Evolutionary conservation across 2,329 filamentous ascomycete genomes (phyloP).

Genomic region (Calonectria hongkongensis): DNA sequence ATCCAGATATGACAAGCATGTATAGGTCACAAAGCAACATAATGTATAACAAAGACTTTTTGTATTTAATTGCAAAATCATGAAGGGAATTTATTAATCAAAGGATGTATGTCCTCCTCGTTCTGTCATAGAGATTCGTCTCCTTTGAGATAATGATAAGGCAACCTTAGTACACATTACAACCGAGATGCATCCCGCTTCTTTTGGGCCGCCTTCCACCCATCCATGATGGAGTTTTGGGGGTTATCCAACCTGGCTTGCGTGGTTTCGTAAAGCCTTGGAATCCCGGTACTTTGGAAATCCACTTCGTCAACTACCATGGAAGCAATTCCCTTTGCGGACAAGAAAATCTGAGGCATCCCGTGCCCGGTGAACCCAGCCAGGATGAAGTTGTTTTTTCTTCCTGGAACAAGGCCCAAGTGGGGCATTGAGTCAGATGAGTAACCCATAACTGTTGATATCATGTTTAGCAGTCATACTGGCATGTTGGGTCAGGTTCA

Average conservation of each 20-base stretch:
- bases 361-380: conserved; percentile 72
- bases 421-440: conserved; percentile 65
- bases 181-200: conserved; percentile 14
- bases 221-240: conserved; percentile 28
- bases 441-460: conserved; percentile 63
- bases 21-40: too few relatives aligned
- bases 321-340: conserved; percentile 31
- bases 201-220: conserved; percentile 20
- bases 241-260: conserved; percentile 32
- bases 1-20: too few relatives aligned
- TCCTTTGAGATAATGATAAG: background rate
- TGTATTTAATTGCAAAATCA: too few relatives aligned
- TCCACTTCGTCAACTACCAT: conserved; percentile 21
- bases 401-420: conserved; percentile 64
- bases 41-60: too few relatives aligned
- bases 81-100: too few relatives aligned
- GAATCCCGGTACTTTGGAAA: conserved; percentile 30
- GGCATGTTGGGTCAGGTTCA: background rate
- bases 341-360: conserved; percentile 68
- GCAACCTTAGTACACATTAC: background rate
- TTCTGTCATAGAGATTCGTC: too few relatives aligned
- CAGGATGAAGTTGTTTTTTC: conserved; percentile 63
- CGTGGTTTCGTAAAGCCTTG: conserved; percentile 24
- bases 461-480: background rate
- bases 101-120: too few relatives aligned